Evolutionary conservation across 1,284 basidiomycete genomes (phyloP).

Genomic region (Rhodotorula mucilaginosa): DNA sequence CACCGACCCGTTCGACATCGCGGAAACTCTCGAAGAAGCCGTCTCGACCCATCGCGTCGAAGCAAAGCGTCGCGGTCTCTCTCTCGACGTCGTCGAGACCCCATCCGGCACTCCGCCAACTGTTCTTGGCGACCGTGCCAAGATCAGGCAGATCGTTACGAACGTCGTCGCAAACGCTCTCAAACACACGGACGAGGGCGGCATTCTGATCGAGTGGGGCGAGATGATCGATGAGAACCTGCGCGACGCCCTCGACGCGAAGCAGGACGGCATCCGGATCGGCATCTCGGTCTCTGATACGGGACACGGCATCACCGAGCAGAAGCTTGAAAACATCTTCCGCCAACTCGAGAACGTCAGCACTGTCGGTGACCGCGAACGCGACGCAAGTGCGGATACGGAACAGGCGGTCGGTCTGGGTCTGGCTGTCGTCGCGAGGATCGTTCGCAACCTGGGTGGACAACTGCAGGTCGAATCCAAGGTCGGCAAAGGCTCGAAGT

Average conservation of each 20-base stretch:
- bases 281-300: constrained; percentile 43
- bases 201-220: constrained; percentile 44
- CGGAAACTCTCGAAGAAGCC: constrained; percentile 66
- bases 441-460: constrained; percentile 50
- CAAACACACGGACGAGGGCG: constrained; percentile 69
- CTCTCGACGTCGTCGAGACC: constrained; percentile 58
- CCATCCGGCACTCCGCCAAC: constrained; percentile 42
- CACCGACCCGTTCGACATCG: constrained; percentile 77
- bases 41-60: constrained; percentile 62
- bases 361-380: constrained; percentile 24
- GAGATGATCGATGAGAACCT: constrained; percentile 36
- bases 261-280: constrained; percentile 58
- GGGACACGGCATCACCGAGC: constrained; percentile 63
- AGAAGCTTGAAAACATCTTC: constrained; percentile 77
- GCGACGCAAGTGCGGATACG: constrained; percentile 8
- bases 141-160: constrained; percentile 75
- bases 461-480: constrained; percentile 51
- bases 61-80: constrained; percentile 64
- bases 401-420: constrained; percentile 40
- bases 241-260: constrained; percentile 31
- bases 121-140: constrained; percentile 51
- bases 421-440: constrained; percentile 50
- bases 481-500: constrained; percentile 49
- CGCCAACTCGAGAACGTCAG: constrained; percentile 77
- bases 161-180: constrained; percentile 83